phyloP scores from a whole-genome alignment of 495 filamentous ascomycete species.

The Schizothecium vesticola region DNA sequence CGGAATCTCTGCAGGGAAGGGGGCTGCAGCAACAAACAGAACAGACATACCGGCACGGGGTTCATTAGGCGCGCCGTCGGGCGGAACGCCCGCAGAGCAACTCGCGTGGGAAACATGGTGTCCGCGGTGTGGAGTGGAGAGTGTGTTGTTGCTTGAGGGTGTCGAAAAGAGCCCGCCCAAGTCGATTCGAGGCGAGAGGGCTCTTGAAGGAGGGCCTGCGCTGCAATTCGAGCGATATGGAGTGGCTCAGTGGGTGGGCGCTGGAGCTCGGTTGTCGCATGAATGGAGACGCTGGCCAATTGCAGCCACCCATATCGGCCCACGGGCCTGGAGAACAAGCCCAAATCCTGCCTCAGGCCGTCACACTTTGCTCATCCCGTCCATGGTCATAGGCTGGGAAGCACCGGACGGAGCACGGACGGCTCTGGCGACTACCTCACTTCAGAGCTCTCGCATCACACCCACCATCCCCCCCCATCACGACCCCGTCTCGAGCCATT shows the following conservation, averaged over 20 bases:
- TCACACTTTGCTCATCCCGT: conserved; percentile 8
- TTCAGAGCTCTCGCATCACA: conserved; percentile 12
- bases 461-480: conserved; percentile 2
- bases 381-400: conserved; percentile 9
- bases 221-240: conserved; percentile 8
- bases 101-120: conserved; percentile 64
- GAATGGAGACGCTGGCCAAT: conserved; percentile 1
- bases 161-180: conserved; percentile 3
- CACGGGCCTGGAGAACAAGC: conserved; percentile 12
- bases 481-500: conserved; percentile 5
- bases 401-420: background rate
- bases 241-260: background rate
- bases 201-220: background rate
- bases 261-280: conserved; percentile 17
- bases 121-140: conserved; percentile 27
- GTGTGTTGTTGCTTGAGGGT: conserved; percentile 2
- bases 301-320: conserved; percentile 18
- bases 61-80: conserved; percentile 61
- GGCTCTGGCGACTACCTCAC: conserved; percentile 16
- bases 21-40: background rate
- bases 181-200: conserved; percentile 1
- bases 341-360: conserved; percentile 18
- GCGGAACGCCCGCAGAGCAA: conserved; percentile 47
- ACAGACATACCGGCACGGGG: conserved; percentile 70
- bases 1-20: conserved; percentile 10